Evolutionary conservation across 805 yeast genomes (phyloP).

Genomic region (Saccharomycopsis oosterbeekiorum): DNA sequence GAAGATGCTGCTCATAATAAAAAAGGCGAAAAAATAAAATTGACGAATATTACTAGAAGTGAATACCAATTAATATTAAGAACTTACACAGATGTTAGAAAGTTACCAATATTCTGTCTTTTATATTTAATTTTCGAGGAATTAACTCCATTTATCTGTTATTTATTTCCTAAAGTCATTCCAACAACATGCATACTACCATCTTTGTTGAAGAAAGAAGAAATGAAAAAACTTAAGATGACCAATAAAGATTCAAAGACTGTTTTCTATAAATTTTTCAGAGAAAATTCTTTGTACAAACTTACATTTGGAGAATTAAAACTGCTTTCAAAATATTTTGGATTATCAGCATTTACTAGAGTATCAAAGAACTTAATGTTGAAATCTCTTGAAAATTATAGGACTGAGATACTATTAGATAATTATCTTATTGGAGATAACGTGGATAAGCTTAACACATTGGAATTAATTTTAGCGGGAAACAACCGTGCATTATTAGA

Average conservation of each 20-base stretch:
- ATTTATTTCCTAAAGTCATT: conserved; percentile 42
- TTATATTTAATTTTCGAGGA: conserved; percentile 43
- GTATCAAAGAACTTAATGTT: background rate
- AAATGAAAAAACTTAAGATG: conserved; percentile 1
- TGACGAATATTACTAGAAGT: conserved; percentile 35
- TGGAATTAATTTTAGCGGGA: conserved; percentile 12
- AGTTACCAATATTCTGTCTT: conserved; percentile 44
- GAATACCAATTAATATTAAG: conserved; percentile 37
- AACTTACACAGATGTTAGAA: conserved; percentile 31
- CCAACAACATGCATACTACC: conserved; percentile 54
- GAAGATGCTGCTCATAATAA: conserved; percentile 21
- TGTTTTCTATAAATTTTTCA: conserved; percentile 9
- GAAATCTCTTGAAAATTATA: conserved; percentile 3
- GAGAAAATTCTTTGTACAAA: background rate
- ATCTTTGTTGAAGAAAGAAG: conserved; percentile 24
- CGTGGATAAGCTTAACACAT: conserved; percentile 6
- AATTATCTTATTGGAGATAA: conserved; percentile 11
- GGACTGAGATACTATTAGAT: conserved; percentile 13
- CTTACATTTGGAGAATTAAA: background rate
- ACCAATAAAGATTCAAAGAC: background rate
- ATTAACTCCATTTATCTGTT: conserved; percentile 43
- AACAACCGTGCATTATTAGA: conserved; percentile 12
- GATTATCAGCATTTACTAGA: background rate
- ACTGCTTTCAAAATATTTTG: background rate
- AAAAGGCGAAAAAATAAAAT: background rate